These are phyloP conservation scores for Suhomyces atakaporum DNA, from an alignment of 1,139 yeast genomes.

Conservation along the genomic window DNA sequence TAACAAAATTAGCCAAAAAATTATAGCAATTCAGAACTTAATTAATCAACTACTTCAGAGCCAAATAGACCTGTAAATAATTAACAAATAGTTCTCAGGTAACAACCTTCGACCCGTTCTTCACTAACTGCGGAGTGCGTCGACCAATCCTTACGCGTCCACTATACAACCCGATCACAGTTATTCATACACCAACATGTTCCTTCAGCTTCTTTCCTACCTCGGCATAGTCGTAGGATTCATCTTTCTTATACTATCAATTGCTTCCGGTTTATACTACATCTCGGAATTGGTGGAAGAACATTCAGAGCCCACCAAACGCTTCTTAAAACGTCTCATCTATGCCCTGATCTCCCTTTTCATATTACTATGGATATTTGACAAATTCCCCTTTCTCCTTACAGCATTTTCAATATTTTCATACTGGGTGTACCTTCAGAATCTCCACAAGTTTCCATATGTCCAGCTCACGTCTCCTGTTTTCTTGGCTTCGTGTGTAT, in stretches of 20 bases:
- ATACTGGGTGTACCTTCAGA: constrained; percentile 72
- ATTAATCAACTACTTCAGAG: no score
- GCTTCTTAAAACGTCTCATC: constrained; percentile 64
- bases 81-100: no score
- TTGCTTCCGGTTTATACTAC: constrained; percentile 88
- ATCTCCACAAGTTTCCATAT: constrained; percentile 79
- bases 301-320: constrained; percentile 80
- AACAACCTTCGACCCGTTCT: no score
- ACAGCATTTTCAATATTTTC: constrained; percentile 68
- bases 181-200: constrained; percentile 24
- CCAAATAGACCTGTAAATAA: no score
- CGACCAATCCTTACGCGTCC: no score
- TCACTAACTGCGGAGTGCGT: no score
- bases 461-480: constrained; percentile 72
- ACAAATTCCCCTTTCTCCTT: constrained; percentile 73
- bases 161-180: background rate
- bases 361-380: constrained; percentile 62
- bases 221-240: constrained; percentile 78
- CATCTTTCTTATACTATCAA: constrained; percentile 55
- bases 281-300: constrained; percentile 93
- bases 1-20: no score
- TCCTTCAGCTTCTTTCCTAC: constrained; percentile 52
- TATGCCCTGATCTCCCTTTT: constrained; percentile 57
- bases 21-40: no score
- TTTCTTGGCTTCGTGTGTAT: constrained; percentile 68